phyloP scores from a whole-genome alignment of 768 basidiomycete species.

The Rubroboletus satanas region DNA sequence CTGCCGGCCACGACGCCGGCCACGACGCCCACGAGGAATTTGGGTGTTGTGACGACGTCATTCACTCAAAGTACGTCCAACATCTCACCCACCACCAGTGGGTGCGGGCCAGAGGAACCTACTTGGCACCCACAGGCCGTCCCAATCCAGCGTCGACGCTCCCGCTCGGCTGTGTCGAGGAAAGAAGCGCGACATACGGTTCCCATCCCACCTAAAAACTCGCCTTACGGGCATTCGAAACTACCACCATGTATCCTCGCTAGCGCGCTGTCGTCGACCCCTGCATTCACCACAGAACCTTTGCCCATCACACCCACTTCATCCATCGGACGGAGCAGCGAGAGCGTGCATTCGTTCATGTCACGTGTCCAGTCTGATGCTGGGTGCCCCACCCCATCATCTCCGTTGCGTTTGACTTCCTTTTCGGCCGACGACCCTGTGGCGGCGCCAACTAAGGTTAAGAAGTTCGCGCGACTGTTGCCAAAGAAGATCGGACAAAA shows the following conservation, averaged over 20 bases:
- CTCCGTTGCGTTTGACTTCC: slow-evolving; percentile 23
- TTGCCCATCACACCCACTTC: slow-evolving; percentile 25
- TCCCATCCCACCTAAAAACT: slow-evolving; percentile 26
- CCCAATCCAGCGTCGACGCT: slow-evolving; percentile 32
- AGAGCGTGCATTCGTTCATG: slow-evolving; percentile 25
- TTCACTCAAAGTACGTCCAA: slow-evolving; percentile 24
- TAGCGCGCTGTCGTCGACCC: slow-evolving; percentile 25
- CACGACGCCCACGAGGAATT: slow-evolving; percentile 7
- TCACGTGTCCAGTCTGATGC: slow-evolving; percentile 20
- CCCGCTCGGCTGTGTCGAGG: slow-evolving; percentile 32
- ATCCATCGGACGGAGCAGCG: slow-evolving; percentile 24
- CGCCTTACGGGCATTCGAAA: slow-evolving; percentile 31
- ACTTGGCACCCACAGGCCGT: slow-evolving; percentile 10
- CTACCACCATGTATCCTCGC: slow-evolving; percentile 27
- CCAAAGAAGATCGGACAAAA: slow-evolving; percentile 31
- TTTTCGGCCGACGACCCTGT: slow-evolving; percentile 24
- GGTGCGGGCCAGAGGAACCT: slow-evolving; percentile 12
- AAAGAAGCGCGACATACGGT: slow-evolving; percentile 28
- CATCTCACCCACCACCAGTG: slow-evolving; percentile 9
- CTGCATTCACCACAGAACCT: slow-evolving; percentile 27
- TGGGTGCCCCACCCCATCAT: slow-evolving; percentile 23
- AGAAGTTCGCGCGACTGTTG: slow-evolving; percentile 28
- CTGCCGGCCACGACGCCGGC: slow-evolving; percentile 6
- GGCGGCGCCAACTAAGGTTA: slow-evolving; percentile 20
- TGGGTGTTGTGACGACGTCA: slow-evolving; percentile 16